A percentile compares a stretch with the other conserved stretches of the same genome.
These are phyloP conservation scores for Penicillium diatomitis DNA, from an alignment of 495 filamentous ascomycete genomes.

Conservation along the genomic window DNA sequence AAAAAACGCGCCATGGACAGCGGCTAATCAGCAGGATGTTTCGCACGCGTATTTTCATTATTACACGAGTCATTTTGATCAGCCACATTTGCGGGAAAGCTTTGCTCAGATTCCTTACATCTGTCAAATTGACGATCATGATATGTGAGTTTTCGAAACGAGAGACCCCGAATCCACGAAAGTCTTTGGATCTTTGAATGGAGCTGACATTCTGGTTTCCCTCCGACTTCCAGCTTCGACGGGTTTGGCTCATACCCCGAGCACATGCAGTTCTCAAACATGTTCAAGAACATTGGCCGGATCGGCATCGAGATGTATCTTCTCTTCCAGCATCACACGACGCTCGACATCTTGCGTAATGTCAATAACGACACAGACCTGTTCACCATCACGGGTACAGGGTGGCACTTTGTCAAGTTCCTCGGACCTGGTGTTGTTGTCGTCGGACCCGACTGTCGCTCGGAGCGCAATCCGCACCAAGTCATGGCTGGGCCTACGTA, in stretches of 20 bases:
- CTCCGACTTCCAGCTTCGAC: constrained; percentile 58
- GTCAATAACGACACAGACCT: constrained; percentile 78
- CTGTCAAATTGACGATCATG: constrained; percentile 89
- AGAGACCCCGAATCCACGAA: too few species aligned
- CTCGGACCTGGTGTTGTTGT: constrained; percentile 86
- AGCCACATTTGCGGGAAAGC: constrained; percentile 83
- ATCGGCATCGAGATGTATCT: constrained; percentile 98
- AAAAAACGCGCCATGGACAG: constrained; percentile 84
- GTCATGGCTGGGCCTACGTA: constrained; percentile 96
- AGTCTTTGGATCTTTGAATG: too few species aligned
- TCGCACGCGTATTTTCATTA: constrained; percentile 97
- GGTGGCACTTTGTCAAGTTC: constrained; percentile 97
- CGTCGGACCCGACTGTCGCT: constrained; percentile 82
- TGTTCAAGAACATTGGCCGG: constrained; percentile 97
- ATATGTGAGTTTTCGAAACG: constrained; percentile 62
- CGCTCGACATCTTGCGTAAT: constrained; percentile 82
- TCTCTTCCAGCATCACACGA: constrained; percentile 98
- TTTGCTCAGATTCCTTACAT: constrained; percentile 97
- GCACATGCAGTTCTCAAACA: constrained; percentile 94
- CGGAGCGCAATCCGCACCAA: constrained; percentile 80
- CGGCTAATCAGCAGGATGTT: constrained; percentile 88
- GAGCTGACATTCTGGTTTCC: background rate
- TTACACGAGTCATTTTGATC: constrained; percentile 95
- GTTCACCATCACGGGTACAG: constrained; percentile 92
- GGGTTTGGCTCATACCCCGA: constrained; percentile 97